These are phyloP conservation scores for Bryoglossum gracile DNA, from an alignment of 495 filamentous ascomycete species.

Conservation along the genomic window DNA sequence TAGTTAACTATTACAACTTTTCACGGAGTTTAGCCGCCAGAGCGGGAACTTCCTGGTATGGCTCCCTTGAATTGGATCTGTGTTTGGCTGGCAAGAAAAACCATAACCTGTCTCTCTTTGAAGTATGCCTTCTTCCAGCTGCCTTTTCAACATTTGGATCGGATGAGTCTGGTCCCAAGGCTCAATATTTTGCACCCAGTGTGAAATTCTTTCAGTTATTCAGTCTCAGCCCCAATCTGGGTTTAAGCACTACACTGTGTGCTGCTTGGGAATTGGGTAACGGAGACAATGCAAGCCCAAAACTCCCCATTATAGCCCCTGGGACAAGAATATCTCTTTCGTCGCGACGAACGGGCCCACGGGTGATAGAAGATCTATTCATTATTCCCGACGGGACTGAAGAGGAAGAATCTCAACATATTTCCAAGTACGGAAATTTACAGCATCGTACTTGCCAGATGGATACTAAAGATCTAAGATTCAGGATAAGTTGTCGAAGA, in stretches of 20 bases:
- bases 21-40: no score
- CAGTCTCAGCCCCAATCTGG: conserved; percentile 20
- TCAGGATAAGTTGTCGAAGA: conserved; percentile 6
- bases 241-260: conserved; percentile 17
- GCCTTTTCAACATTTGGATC: background rate
- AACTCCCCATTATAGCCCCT: conserved; percentile 4
- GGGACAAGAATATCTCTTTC: background rate
- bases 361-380: conserved; percentile 6
- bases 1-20: conserved; percentile 24
- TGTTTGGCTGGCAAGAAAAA: background rate
- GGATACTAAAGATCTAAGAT: conserved; percentile 1
- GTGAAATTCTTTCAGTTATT: conserved; percentile 25
- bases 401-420: background rate
- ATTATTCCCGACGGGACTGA: conserved; percentile 12
- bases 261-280: background rate
- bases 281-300: background rate
- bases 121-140: conserved; percentile 8
- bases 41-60: background rate
- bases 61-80: conserved; percentile 4
- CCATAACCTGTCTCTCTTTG: background rate
- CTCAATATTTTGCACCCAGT: conserved; percentile 13
- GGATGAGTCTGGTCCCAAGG: background rate
- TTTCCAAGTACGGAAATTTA: background rate
- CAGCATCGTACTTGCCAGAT: background rate
- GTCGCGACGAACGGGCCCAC: background rate